These are phyloP conservation scores for Fusarium udum DNA, from an alignment of 2,329 filamentous ascomycete species.

Conservation along the genomic window DNA sequence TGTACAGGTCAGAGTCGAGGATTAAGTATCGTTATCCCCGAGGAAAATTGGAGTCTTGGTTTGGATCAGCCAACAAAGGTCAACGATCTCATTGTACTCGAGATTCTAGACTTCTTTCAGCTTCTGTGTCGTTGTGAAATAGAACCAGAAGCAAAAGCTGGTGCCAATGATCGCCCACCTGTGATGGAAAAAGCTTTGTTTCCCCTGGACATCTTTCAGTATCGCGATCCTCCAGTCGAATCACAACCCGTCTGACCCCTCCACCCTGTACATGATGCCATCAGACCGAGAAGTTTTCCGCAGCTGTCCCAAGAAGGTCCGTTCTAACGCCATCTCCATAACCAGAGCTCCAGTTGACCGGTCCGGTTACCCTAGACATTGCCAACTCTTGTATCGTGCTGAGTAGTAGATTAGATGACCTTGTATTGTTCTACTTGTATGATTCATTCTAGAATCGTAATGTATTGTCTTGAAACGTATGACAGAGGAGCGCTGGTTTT, in stretches of 20 bases:
- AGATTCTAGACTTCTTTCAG: not conserved
- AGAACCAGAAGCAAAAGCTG: slow-evolving; percentile 9
- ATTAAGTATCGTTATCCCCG: not conserved
- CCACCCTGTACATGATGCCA: slow-evolving; percentile 36
- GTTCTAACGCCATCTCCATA: slow-evolving; percentile 40
- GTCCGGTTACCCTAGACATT: slow-evolving; percentile 32
- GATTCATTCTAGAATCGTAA: not conserved
- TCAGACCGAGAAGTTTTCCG: slow-evolving; percentile 19
- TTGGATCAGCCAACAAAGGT: not conserved
- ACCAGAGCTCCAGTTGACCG: slow-evolving; percentile 25
- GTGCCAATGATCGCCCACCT: slow-evolving; percentile 1
- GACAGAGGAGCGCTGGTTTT: not conserved
- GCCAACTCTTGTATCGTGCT: not conserved
- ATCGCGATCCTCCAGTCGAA: slow-evolving; percentile 31
- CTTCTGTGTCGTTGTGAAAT: not conserved
- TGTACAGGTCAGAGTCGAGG: not conserved
- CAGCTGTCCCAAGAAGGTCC: slow-evolving; percentile 18
- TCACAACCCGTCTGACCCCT: slow-evolving; percentile 26
- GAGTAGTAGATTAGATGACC: not conserved
- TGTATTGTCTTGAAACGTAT: not conserved
- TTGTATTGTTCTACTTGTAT: not conserved
- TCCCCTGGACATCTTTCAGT: slow-evolving; percentile 24
- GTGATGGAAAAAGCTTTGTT: slow-evolving; percentile 18
- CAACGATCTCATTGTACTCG: not conserved
- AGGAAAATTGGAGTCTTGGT: not conserved